phyloP scores from a whole-genome alignment of 2,329 filamentous ascomycete genomes.

The Botrytis porri region DNA sequence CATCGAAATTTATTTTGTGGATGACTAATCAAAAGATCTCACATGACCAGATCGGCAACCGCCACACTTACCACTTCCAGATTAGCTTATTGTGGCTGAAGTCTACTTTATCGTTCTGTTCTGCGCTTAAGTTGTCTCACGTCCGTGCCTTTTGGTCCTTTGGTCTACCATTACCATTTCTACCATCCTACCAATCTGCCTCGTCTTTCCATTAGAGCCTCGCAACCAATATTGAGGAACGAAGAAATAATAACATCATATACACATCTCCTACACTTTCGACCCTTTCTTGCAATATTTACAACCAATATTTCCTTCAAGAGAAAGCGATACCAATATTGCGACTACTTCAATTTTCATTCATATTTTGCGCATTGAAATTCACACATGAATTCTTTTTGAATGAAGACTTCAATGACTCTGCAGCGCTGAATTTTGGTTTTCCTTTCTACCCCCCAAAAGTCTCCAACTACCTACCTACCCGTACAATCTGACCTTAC shows the following conservation, averaged over 20 bases:
- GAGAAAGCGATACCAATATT: neutral
- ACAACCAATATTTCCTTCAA: neutral
- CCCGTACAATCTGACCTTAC: neutral
- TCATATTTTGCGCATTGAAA: neutral
- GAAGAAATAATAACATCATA: slow-evolving; percentile 6
- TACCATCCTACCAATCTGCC: neutral
- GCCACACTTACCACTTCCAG: neutral
- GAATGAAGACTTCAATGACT: slow-evolving; percentile 17
- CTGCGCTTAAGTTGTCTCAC: slow-evolving; percentile 6
- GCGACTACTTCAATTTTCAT: neutral
- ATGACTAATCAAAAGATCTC: neutral
- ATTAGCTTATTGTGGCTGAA: neutral
- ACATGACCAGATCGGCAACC: neutral
- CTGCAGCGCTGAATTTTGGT: slow-evolving; percentile 12
- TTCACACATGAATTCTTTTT: neutral
- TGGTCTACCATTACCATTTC: neutral
- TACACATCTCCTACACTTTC: neutral
- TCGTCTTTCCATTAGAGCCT: slow-evolving; percentile 1
- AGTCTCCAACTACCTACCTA: slow-evolving; percentile 1
- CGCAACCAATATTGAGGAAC: slow-evolving; percentile 7
- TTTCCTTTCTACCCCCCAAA: slow-evolving; percentile 8
- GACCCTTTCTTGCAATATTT: neutral
- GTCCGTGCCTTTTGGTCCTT: slow-evolving; percentile 7
- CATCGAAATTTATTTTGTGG: neutral
- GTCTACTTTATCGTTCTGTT: neutral